phyloP scores from a whole-genome alignment of 345 rosid species.

The Ceriops decandra region DNA sequence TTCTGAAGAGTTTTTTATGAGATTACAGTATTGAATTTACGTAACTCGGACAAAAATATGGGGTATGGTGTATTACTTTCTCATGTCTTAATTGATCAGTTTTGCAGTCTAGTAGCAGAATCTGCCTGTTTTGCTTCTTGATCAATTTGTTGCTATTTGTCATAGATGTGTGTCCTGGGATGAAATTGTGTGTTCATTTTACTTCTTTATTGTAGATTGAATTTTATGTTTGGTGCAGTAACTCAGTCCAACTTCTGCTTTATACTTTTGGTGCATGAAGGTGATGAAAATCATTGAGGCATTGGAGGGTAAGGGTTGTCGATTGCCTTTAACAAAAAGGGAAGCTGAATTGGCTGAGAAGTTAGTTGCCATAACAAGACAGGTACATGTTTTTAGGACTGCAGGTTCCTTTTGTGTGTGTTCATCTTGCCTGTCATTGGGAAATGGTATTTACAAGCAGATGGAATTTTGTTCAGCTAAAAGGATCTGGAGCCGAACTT shows the following conservation, averaged over 20 bases:
- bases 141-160: no score
- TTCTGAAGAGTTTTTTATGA: neutral
- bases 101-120: neutral
- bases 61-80: neutral
- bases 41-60: neutral
- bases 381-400: conserved; percentile 43
- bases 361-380: conserved; percentile 68
- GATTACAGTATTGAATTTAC: neutral
- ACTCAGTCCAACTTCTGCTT: neutral
- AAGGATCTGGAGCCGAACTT: conserved; percentile 96
- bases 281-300: conserved; percentile 90
- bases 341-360: conserved; percentile 90
- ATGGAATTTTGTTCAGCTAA: conserved; percentile 50
- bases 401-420: neutral
- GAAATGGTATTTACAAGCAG: conserved; percentile 20
- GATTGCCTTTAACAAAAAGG: conserved; percentile 77
- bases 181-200: neutral
- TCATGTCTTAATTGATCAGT: neutral
- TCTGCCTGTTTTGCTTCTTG: neutral
- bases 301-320: conserved; percentile 81
- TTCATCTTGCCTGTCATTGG: neutral
- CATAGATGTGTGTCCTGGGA: no score
- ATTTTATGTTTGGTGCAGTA: neutral
- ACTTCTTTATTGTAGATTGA: neutral
- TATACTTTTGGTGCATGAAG: conserved; percentile 26